Percentiles rank a stretch among this genome's conserved stretches.
Conservation (phyloP, 352 stramenopile species). For the Pythium oligandrum region DNA sequence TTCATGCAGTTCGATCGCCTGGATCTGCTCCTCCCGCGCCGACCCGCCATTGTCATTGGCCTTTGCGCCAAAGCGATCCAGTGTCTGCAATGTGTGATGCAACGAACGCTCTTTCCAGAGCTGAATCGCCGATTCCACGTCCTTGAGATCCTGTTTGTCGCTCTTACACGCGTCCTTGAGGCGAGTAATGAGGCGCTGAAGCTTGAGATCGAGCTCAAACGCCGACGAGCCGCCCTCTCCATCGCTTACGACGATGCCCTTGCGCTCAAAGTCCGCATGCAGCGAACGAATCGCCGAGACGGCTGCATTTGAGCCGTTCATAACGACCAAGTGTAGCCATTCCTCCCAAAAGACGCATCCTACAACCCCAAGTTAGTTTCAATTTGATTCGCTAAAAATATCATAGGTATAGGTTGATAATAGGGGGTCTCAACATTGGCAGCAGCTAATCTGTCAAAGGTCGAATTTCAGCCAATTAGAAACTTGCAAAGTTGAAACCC, state of each 20-base stretch:
- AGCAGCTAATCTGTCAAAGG: too few species aligned
- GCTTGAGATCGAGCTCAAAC: constrained; percentile 4
- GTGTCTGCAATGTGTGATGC: constrained; percentile 40
- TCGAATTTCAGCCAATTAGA: too few species aligned
- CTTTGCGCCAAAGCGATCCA: constrained; percentile 20
- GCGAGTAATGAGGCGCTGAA: constrained; percentile 11
- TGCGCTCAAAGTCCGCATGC: constrained; percentile 27
- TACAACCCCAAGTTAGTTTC: too few species aligned
- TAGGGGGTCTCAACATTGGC: too few species aligned
- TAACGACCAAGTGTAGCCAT: too few species aligned
- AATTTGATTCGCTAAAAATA: too few species aligned
- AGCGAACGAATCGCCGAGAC: constrained; percentile 17
- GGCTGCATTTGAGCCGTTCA: not conserved
- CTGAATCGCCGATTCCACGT: constrained; percentile 29
- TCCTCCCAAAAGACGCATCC: too few species aligned
- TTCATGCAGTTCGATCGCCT: constrained; percentile 55
- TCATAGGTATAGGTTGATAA: too few species aligned
- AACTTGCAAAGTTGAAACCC: too few species aligned
- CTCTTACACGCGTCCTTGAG: constrained; percentile 17
- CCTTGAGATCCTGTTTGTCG: constrained; percentile 11
- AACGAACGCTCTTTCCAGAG: constrained; percentile 61
- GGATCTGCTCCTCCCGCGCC: constrained; percentile 33
- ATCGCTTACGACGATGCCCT: constrained; percentile 23
- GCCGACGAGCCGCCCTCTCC: not conserved
- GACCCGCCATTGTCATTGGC: too few species aligned